Evolutionary conservation across 164 flowering plant genomes (phyloP), one percentile per base, ranked within the genome.

Genomic region (Houttuynia cordata): DNA sequence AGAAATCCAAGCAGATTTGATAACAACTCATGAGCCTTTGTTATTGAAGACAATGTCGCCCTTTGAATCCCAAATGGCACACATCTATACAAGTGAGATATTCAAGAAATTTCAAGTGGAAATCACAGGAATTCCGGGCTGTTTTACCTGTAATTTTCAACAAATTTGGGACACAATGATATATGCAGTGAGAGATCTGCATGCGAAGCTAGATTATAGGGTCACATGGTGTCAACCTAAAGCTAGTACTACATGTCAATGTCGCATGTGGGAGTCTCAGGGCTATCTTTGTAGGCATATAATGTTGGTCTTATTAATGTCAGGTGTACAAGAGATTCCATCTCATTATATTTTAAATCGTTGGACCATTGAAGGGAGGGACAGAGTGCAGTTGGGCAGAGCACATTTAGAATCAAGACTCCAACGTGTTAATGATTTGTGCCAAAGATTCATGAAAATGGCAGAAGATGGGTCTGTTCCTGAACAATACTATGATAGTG

Each of bases 241-340:
- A 61, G 67, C 74, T 79, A 83, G 64, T 68, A 90, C 85, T 49
- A 75, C 63, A 37, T 89, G 97, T 60, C 85, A 88, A 70, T 89
- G 97, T 68, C 80, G 71, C 69, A 83, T 87, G 91, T 87, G 85
- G 76, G 91, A 89, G 74, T 85, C 79, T 68, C 79, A 81, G 40
- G 94, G 97, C 57, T 83, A 87, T 65, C 81, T 89, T 23, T 89
- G 91, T 64, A 78, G 91, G 60, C 94, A 89, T 72, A 74, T 85
- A 59, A 72, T 89, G 66, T 78, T 88, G 24, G 97, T 86, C 24
- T 86, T 86, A 68, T 85, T 86, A 24, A 88, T 83, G 30, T 77
- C 88, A 61, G 80, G 80, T 68, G 80, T 85, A 24, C 81, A 83
- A 64, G 77, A 80, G 12, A 68, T 83, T 40, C 91, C 88, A 42